Evolutionary conservation across 148 eudicot species (phyloP).

Genomic region (Salicornia ramosissima): DNA sequence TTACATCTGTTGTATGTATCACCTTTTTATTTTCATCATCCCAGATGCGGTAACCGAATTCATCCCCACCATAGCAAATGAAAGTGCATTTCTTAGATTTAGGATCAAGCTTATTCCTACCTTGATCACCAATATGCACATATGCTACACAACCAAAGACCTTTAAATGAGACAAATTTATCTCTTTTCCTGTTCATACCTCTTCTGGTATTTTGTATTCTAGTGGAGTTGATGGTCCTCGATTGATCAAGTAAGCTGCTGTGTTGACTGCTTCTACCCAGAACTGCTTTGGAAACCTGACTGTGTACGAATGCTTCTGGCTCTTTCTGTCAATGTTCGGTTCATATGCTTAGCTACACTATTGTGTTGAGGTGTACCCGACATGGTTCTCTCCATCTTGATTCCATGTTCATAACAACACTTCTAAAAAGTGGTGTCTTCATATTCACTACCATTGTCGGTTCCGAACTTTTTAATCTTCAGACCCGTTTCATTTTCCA

Average conservation of each 20-base stretch:
- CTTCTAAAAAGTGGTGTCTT: not conserved
- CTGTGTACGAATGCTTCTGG: too few relatives aligned
- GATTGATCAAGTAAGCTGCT: too few relatives aligned
- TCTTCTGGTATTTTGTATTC: too few relatives aligned
- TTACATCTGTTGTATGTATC: not conserved
- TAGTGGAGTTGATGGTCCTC: too few relatives aligned
- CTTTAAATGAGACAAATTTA: too few relatives aligned
- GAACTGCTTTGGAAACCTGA: too few relatives aligned
- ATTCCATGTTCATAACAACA: not conserved
- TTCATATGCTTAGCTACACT: not conserved
- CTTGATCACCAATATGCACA: not conserved
- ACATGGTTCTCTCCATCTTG: not conserved
- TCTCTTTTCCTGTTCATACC: too few relatives aligned
- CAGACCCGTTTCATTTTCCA: not conserved
- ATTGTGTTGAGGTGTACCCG: not conserved
- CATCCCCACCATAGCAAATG: not conserved
- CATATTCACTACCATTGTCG: slow-evolving; percentile 1
- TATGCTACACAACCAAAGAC: too few relatives aligned
- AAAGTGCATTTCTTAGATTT: too few relatives aligned
- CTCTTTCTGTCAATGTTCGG: not conserved
- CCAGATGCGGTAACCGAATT: too few relatives aligned
- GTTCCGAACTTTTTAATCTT: not conserved
- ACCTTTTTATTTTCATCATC: not conserved
- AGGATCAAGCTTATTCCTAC: not conserved
- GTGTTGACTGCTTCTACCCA: too few relatives aligned